Evolutionary conservation across 306 rosid genomes (phyloP), one percentile per base, ranked within the genome.

Genomic region (Vigna nakashimae): DNA sequence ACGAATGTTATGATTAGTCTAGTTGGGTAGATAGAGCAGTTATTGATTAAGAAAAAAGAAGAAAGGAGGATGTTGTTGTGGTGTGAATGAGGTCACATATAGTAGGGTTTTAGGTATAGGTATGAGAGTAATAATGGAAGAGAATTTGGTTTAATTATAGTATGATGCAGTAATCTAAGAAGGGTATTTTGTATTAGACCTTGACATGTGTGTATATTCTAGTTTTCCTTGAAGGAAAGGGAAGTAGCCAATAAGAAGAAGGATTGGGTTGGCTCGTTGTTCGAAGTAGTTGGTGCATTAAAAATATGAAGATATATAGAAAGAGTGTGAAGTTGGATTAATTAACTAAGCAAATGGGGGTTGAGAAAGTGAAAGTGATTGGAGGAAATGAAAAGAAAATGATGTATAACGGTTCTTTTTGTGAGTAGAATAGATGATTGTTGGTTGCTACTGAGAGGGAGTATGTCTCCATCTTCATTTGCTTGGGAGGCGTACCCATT

Each of bases 401-500:
- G 80, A 89, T 76, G 86, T 64, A 64, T 81, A 89, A 83, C 83
- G 86, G 89, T 77, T 60, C 79, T 77, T 75, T 80, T 79, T 62
- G 55, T 40, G 42, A 17, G 16, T 16, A 80, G 10, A 50, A 58
- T 17, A 52, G 45, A 18, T 56, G 36, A 36, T 67, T 57, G 15
- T 51, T 14, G 45, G 42, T 43, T 14, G 45, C 52, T 43, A 30
- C 0, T 22, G 38, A 15, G 38, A 57, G 40, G 30, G 17, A 36
- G 55, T 26, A 81, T 60, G 73, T 71, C 77, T 71, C 51, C 42
- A 62, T 52, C 66, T 65, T 62, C 73, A 64, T 80, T 82, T 84
- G 79, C 79, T 87, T 74, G 91, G 90, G 88, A 89, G 30, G 42
- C 79, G 90, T 63, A 80, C 50, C 86, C 74, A 32, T 76, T 63